Percentiles rank a stretch among this genome's conserved stretches.
phyloP scores from a whole-genome alignment of 257 asterid species.

The Cynanchum wilfordii region DNA sequence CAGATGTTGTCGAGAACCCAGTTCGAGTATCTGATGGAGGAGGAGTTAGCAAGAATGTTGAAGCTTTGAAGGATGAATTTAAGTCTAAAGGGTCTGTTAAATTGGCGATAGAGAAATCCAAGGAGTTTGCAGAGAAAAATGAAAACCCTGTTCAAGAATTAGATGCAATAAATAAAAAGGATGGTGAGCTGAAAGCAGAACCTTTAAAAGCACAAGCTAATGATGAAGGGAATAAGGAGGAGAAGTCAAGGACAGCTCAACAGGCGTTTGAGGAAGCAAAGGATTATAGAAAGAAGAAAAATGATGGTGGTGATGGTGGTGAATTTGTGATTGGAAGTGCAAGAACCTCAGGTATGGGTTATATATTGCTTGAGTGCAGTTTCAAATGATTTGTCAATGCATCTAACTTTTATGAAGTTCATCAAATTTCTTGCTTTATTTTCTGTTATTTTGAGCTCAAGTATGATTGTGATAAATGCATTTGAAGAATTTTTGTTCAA shows the following conservation, averaged over 20 bases:
- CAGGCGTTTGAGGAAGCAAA: constrained; percentile 52
- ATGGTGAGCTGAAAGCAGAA: constrained; percentile 6
- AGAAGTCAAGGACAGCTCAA: constrained; percentile 35
- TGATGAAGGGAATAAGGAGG: constrained; percentile 17
- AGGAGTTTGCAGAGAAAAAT: constrained; percentile 18
- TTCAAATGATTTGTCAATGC: constrained; percentile 1
- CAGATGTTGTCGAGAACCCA: constrained; percentile 16
- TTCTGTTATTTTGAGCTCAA: neutral
- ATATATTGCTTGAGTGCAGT: neutral
- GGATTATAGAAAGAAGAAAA: constrained; percentile 25
- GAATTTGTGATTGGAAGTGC: constrained; percentile 12
- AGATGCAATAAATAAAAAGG: constrained; percentile 10
- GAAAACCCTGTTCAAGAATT: constrained; percentile 16
- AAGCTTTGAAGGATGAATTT: neutral
- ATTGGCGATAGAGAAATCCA: constrained; percentile 50
- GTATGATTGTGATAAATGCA: neutral
- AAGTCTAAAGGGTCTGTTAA: constrained; percentile 30
- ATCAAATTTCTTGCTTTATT: neutral
- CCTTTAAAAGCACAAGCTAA: constrained; percentile 9
- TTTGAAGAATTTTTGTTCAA: neutral
- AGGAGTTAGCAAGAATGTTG: constrained; percentile 5
- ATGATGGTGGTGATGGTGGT: constrained; percentile 14
- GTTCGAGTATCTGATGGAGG: constrained; percentile 18
- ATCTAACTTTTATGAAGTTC: neutral
- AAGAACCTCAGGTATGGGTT: constrained; percentile 40